These are phyloP conservation scores for Cyberlindnera mrakii DNA, from an alignment of 805 yeast genomes.

Conservation along the genomic window DNA sequence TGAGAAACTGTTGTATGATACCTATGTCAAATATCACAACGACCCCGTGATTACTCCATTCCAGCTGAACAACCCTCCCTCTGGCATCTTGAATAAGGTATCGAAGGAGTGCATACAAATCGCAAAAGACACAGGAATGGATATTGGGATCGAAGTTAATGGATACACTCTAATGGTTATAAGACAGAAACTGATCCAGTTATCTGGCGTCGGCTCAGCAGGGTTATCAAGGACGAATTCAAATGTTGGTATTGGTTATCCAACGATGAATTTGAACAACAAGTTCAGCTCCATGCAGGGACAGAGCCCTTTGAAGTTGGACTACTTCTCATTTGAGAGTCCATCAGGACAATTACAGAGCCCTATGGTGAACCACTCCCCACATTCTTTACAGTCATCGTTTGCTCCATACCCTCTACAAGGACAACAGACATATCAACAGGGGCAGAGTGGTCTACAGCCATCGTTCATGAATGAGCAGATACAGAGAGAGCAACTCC, in stretches of 20 bases:
- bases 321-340: constrained; percentile 20
- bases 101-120: constrained; percentile 46
- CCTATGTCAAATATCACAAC: constrained; percentile 42
- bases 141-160: constrained; percentile 33
- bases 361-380: background rate
- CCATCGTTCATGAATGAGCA: constrained; percentile 19
- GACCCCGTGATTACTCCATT: constrained; percentile 67
- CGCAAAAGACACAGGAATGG: constrained; percentile 28
- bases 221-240: constrained; percentile 16
- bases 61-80: constrained; percentile 58
- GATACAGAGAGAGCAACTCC: constrained; percentile 10
- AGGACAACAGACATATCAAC: constrained; percentile 3
- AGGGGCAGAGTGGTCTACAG: constrained; percentile 9
- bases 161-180: constrained; percentile 31
- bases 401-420: background rate
- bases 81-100: constrained; percentile 56
- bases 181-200: constrained; percentile 31
- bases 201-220: constrained; percentile 13
- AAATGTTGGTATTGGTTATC: constrained; percentile 11
- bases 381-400: background rate
- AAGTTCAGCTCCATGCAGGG: constrained; percentile 15
- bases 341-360: constrained; percentile 11
- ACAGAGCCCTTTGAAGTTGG: constrained; percentile 9
- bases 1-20: constrained; percentile 38
- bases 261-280: constrained; percentile 16